phyloP scores from a whole-genome alignment of 75 land plant species.

The Cunninghamia lanceolata region DNA sequence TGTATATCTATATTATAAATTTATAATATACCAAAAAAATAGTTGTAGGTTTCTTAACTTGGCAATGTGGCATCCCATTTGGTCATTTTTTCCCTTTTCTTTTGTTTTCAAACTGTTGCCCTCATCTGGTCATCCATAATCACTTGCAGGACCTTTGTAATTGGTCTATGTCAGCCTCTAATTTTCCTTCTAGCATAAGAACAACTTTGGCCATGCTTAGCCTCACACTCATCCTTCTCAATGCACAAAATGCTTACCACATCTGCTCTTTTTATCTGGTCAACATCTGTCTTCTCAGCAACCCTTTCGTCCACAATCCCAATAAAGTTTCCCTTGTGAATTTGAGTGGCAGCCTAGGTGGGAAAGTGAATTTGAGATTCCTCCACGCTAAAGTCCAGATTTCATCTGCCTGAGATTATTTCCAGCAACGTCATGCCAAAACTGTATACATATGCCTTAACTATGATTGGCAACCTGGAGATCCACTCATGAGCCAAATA shows the following conservation, averaged over 20 bases:
- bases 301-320: neutral
- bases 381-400: neutral
- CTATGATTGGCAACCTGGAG: too few relatives aligned
- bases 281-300: too few relatives aligned
- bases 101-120: too few relatives aligned
- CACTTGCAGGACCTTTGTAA: too few relatives aligned
- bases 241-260: constrained; percentile 21
- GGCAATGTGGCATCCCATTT: too few relatives aligned
- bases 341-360: constrained; percentile 9
- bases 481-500: too few relatives aligned
- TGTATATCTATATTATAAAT: too few relatives aligned
- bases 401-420: constrained; percentile 2
- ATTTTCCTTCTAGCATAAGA: constrained; percentile 20
- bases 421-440: too few relatives aligned
- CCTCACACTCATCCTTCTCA: constrained; percentile 18
- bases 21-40: constrained; percentile 9
- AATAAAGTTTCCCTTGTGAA: neutral
- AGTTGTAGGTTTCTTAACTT: too few relatives aligned
- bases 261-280: neutral
- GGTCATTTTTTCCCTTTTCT: too few relatives aligned
- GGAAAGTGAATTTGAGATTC: neutral
- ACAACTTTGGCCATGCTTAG: constrained; percentile 19
- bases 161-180: neutral
- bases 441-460: too few relatives aligned
- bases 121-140: too few relatives aligned